phyloP scores from a whole-genome alignment of 2,329 filamentous ascomycete genomes.

The Diaporthe aspalathi region DNA sequence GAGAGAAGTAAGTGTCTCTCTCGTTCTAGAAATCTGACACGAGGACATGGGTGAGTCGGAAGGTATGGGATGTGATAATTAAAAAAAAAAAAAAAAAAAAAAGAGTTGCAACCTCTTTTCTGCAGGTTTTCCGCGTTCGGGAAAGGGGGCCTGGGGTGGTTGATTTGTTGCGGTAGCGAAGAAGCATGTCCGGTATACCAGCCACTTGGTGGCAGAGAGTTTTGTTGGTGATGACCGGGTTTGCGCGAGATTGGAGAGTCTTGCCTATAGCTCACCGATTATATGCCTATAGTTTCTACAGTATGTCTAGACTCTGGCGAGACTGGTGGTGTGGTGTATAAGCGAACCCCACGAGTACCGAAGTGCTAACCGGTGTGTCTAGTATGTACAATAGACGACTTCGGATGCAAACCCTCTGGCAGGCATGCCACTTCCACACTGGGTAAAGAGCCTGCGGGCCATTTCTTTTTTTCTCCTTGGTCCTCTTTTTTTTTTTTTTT shows the following conservation, averaged over 20 bases:
- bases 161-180: conserved; percentile 5
- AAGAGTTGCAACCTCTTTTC: background rate
- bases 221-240: conserved; percentile 6
- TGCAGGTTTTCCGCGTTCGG: background rate
- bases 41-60: background rate
- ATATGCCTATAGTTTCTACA: background rate
- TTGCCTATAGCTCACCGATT: conserved; percentile 14
- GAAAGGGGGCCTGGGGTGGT: no score
- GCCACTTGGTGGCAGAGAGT: conserved; percentile 1
- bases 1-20: background rate
- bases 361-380: no score
- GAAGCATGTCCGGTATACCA: background rate
- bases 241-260: conserved; percentile 9
- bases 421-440: background rate
- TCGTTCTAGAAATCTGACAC: background rate
- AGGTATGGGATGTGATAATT: background rate
- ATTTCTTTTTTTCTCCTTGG: background rate
- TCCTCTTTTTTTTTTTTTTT: background rate
- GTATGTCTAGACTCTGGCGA: background rate
- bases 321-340: background rate
- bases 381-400: background rate
- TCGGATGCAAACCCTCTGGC: background rate
- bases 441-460: background rate
- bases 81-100: no score
- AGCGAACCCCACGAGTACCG: background rate